These are phyloP conservation scores for Backusella luteola DNA, from an alignment of 192 early-diverging fungal species.

Conservation along the genomic window DNA sequence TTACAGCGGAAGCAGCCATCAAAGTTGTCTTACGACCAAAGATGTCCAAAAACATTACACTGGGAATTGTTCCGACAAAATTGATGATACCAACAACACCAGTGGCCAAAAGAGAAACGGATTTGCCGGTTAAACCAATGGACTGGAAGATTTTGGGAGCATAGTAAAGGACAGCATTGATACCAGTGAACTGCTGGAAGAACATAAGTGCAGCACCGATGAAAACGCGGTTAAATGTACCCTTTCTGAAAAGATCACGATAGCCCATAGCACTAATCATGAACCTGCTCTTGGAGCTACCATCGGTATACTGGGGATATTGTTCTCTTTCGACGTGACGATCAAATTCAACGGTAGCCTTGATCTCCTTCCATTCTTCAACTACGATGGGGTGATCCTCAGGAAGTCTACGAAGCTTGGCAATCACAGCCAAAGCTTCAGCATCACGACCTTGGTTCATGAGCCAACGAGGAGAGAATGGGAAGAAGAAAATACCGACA, in stretches of 20 bases:
- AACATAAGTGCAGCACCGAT: slow-evolving; percentile 56
- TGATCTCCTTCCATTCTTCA: slow-evolving; percentile 38
- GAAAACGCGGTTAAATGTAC: slow-evolving; percentile 51
- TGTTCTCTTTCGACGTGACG: slow-evolving; percentile 12
- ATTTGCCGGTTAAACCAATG: slow-evolving; percentile 45
- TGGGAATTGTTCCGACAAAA: slow-evolving; percentile 70
- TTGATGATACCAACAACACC: slow-evolving; percentile 75
- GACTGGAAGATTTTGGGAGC: slow-evolving; percentile 60
- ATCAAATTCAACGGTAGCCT: slow-evolving; percentile 36
- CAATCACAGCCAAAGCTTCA: slow-evolving; percentile 57
- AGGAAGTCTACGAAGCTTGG: slow-evolving; percentile 41
- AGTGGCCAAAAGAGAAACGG: slow-evolving; percentile 49
- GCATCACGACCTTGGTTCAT: slow-evolving; percentile 49
- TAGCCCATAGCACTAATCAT: slow-evolving; percentile 34
- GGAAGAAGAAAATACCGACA: slow-evolving; percentile 69
- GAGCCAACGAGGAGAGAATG: slow-evolving; percentile 77
- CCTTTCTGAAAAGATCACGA: slow-evolving; percentile 44
- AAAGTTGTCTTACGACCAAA: slow-evolving; percentile 69
- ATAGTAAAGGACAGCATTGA: slow-evolving; percentile 79
- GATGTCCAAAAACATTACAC: slow-evolving; percentile 66
- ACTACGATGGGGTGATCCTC: slow-evolving; percentile 10
- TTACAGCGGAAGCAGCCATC: slow-evolving; percentile 53
- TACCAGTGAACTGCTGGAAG: slow-evolving; percentile 73
- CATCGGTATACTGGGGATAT: slow-evolving; percentile 25
- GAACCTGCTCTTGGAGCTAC: background rate